A percentile compares a stretch with the other conserved stretches of the same genome.
Conservation (phyloP, 2,329 filamentous ascomycete genomes). For the Acrodontium crateriforme region DNA sequence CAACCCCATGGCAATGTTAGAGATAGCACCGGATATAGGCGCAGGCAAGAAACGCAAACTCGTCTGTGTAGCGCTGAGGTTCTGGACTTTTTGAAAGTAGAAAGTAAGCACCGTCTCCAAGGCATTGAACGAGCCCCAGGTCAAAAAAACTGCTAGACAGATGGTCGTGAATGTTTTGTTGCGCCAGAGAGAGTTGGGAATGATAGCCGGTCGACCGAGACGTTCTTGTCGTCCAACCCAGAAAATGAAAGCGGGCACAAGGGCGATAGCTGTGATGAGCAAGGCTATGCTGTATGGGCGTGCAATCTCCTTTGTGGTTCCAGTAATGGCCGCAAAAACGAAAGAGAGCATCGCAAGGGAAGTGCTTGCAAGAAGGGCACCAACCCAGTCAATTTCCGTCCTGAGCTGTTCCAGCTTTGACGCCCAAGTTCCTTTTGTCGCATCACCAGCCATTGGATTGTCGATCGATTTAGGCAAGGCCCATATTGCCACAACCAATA, state of each 20-base stretch:
- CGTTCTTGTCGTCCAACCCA: slow-evolving; percentile 41
- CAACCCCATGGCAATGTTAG: slow-evolving; percentile 16
- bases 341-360: too few relatives aligned
- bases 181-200: slow-evolving; percentile 49
- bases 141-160: slow-evolving; percentile 32
- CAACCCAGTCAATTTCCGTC: slow-evolving; percentile 41
- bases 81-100: slow-evolving; percentile 17
- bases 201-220: slow-evolving; percentile 37
- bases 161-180: slow-evolving; percentile 42
- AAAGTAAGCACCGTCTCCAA: slow-evolving; percentile 27
- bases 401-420: slow-evolving; percentile 19
- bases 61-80: slow-evolving; percentile 7
- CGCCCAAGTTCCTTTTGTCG: too few relatives aligned
- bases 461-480: slow-evolving; percentile 23
- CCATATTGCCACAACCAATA: slow-evolving; percentile 27
- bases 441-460: too few relatives aligned
- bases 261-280: slow-evolving; percentile 29
- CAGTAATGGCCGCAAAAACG: too few relatives aligned
- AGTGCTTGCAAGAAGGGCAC: slow-evolving; percentile 33
- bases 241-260: slow-evolving; percentile 37
- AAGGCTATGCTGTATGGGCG: slow-evolving; percentile 19
- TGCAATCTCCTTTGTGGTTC: slow-evolving; percentile 8
- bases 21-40: slow-evolving; percentile 31
- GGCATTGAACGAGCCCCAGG: slow-evolving; percentile 25
- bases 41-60: slow-evolving; percentile 33